Evolutionary conservation across 352 stramenopile genomes (phyloP), one percentile per base, ranked within the genome.

Genomic region (Phytophthora melonis): DNA sequence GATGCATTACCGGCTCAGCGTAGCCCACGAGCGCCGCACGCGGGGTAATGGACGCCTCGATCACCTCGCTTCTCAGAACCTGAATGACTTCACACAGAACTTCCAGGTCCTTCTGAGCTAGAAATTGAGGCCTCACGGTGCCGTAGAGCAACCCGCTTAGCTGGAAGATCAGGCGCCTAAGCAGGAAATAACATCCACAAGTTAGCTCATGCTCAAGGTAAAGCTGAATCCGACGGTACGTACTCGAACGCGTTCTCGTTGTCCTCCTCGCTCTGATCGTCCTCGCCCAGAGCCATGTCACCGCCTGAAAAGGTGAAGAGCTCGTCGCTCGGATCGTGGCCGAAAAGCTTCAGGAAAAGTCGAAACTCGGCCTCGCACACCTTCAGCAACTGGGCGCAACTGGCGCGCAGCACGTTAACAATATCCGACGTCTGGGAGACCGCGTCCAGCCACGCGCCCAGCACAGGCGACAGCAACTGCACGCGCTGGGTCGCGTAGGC

Each of bases 71-170:
- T 14, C 90, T 78, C 3, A 95, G 67, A 14, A 96, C 85, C 58
- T 95, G 86, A 27, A 96, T 86, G 36, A 90, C 78, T 63, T 96
- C 89, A 41, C 89, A 96, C 2, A 96, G 70, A 36, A 84, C 70
- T 49, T 95, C 89, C 14, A 96, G 66, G 52, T 93, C 88, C 57
- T 93, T 89, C 34, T 96, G 86, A 23, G 86, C 68, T 21, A 96
- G 58, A 67, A 96, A 68, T 41, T 86, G 79, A 43, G 89, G 89
- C 6, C 89, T 84, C 21, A 89, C 72, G 7, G 87, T 79, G 55
- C 88, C 90, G 79, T 96, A 96, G 13, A 96, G 53, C 8, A 91
- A 41, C 3, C 83, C 79, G 53, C 89, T 92, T 3, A 96, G 63
- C 58, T 95, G 88, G 49, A 96, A 89, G 34, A 95, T 90, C 21